Conservation (phyloP, 305 asterid species). For the Ilex paraguariensis region DNA sequence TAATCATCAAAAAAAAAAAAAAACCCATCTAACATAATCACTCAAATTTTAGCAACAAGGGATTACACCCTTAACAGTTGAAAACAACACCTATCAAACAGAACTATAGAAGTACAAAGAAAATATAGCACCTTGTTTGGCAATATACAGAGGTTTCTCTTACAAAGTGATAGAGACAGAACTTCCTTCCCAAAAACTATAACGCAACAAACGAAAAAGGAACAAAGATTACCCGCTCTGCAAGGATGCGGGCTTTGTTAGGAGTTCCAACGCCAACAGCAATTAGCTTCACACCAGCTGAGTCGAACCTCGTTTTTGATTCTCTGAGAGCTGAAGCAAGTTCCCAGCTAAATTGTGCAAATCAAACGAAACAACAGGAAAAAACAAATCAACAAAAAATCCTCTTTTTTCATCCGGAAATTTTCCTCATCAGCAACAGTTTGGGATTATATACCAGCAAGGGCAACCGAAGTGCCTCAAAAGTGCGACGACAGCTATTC, state of each 20-base stretch:
- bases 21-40: too few species aligned
- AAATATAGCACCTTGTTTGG: too few species aligned
- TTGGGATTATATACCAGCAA: conserved; percentile 58
- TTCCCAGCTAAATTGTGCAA: conserved; percentile 62
- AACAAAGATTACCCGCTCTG: conserved; percentile 54
- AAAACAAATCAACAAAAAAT: background rate
- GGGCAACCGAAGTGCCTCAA: conserved; percentile 89
- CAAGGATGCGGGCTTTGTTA: conserved; percentile 69
- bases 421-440: background rate
- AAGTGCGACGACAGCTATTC: conserved; percentile 81
- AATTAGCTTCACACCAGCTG: conserved; percentile 76
- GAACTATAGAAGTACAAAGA: too few species aligned
- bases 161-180: background rate
- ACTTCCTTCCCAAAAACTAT: conserved; percentile 1
- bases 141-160: background rate
- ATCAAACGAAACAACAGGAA: background rate
- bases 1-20: too few species aligned
- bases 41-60: too few species aligned
- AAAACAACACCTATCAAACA: too few species aligned
- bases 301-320: conserved; percentile 58
- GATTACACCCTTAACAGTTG: too few species aligned
- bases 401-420: background rate
- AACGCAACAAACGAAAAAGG: background rate
- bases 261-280: conserved; percentile 93
- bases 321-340: conserved; percentile 67